phyloP scores from a whole-genome alignment of 345 rosid species.

The Eucalyptus virginea region DNA sequence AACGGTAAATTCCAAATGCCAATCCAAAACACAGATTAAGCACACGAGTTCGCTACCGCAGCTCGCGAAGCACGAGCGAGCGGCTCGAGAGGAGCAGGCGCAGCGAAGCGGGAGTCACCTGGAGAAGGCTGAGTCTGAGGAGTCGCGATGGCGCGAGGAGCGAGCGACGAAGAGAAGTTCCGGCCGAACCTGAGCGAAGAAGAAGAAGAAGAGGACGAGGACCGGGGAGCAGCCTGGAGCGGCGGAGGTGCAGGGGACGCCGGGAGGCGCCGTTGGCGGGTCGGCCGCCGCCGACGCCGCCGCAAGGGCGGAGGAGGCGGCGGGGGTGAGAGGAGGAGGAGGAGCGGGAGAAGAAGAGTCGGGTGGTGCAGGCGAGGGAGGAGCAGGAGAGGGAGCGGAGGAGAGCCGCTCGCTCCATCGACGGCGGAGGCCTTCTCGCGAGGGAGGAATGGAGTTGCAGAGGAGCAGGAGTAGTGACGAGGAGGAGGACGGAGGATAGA shows the following conservation, averaged over 20 bases:
- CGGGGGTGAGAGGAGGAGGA: constrained; percentile 7
- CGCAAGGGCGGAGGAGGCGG: constrained; percentile 14
- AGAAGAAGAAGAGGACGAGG: background rate
- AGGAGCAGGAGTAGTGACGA: background rate
- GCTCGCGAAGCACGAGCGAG: background rate
- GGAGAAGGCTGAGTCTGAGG: constrained; percentile 45
- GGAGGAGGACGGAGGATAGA: background rate
- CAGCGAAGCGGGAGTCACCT: constrained; percentile 12
- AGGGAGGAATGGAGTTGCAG: constrained; percentile 10
- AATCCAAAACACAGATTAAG: background rate
- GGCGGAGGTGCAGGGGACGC: constrained; percentile 30
- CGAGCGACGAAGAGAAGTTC: constrained; percentile 41
- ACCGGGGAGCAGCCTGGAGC: constrained; percentile 4
- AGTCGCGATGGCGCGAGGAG: constrained; percentile 57
- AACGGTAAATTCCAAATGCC: background rate
- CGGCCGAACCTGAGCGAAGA: constrained; percentile 11
- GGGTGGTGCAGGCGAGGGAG: constrained; percentile 14
- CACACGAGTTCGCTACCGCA: background rate
- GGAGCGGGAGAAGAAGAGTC: constrained; percentile 26
- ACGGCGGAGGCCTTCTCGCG: background rate
- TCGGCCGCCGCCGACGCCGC: no score
- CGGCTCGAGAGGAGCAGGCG: background rate
- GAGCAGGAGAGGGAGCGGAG: constrained; percentile 23
- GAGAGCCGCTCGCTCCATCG: constrained; percentile 1
- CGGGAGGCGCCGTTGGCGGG: constrained; percentile 11